Percentiles rank a stretch among this genome's conserved stretches.
Conservation (phyloP, 2,329 filamentous ascomycete genomes). For the Fusarium lyarnte region DNA sequence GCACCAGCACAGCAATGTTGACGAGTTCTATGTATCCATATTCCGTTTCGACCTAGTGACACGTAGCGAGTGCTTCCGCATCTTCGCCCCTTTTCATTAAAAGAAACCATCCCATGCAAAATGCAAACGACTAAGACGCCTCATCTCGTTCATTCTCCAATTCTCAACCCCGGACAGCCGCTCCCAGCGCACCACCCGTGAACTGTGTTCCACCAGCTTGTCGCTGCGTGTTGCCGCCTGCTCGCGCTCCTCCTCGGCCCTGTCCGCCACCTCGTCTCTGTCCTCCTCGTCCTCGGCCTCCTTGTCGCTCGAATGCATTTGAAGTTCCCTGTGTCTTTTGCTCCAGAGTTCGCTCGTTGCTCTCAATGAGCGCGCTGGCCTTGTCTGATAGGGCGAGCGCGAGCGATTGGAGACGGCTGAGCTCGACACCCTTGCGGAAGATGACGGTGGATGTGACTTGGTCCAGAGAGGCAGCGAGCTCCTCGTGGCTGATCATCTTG, state of each 20-base stretch:
- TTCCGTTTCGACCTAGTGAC: slow-evolving; percentile 48
- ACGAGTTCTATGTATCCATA: slow-evolving; percentile 46
- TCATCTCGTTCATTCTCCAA: slow-evolving; percentile 45
- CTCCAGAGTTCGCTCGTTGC: slow-evolving; percentile 96
- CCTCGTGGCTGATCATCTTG: slow-evolving; percentile 99
- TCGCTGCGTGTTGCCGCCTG: slow-evolving; percentile 68
- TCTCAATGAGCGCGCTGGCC: slow-evolving; percentile 93
- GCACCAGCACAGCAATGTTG: slow-evolving; percentile 31
- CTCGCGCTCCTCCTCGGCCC: slow-evolving; percentile 68
- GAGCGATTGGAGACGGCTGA: slow-evolving; percentile 93
- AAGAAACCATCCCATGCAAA: slow-evolving; percentile 50
- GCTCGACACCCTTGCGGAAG: slow-evolving; percentile 99
- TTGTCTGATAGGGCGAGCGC: slow-evolving; percentile 96
- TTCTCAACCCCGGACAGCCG: slow-evolving; percentile 68
- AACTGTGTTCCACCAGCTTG: slow-evolving; percentile 81
- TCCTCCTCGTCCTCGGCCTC: slow-evolving; percentile 77
- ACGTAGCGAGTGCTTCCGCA: slow-evolving; percentile 48
- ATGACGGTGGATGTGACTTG: slow-evolving; percentile 97
- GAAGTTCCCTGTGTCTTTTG: slow-evolving; percentile 95
- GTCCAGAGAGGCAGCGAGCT: slow-evolving; percentile 93
- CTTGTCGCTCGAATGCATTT: slow-evolving; percentile 94
- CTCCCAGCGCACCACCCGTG: slow-evolving; percentile 81
- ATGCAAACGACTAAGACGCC: slow-evolving; percentile 48
- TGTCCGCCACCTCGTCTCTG: slow-evolving; percentile 69
- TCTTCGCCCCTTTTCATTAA: slow-evolving; percentile 49